Base-by-base conservation (phyloP, 148 eudicot species). In the Rhododendron henanense region DNA sequence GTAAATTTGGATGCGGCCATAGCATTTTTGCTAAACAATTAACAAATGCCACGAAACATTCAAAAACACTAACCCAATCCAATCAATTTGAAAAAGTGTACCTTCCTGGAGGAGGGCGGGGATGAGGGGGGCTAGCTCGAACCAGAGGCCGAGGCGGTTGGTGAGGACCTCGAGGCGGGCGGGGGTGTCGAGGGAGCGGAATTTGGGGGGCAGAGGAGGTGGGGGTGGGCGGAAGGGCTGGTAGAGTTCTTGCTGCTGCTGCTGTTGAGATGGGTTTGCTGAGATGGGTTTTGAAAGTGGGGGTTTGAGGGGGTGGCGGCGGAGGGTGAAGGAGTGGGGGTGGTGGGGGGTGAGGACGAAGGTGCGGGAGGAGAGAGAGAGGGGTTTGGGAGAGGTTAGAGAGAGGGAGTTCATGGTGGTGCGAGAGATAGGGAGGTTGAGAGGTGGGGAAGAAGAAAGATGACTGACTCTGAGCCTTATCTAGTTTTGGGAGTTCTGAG, bases 141-240 rank as follows among this genome's bases (percentile, higher is more conserved):
- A 92, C 99, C 98, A 95, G 0, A 69, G 59, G 37, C 97, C 98
- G 35, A 95, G 90, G 1, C 99, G 96, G 61, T 95, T 91, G 61
- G 92, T 9, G 23, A 96, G 90, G 84, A 95, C 84, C 0, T 96
- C 98, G 84, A 96, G 87, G 25, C 92, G 90, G 23, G 74, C 87
- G 15, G 73, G 35, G 81, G 90, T 89, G 91, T 95, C 98, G 74
- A 95, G 94, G 84, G 73, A 11, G 19, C 90, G 93, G 92, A 80
- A 95, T 16, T 93, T 79, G 53, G 90, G 31, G 3, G 99, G 96
- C 76, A 93, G 90, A 0, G 98, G 96, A 21, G 91, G 71, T 0
- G 94, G 94, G 0, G 99, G 98, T 0, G 97, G 93, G 0, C 98
- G 90, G 86, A 87, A 96, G 10, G 99, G 97, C 51, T 96, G 98